Evolutionary conservation across 2,329 filamentous ascomycete genomes (phyloP).

Genomic region (Elsinoe perseae): DNA sequence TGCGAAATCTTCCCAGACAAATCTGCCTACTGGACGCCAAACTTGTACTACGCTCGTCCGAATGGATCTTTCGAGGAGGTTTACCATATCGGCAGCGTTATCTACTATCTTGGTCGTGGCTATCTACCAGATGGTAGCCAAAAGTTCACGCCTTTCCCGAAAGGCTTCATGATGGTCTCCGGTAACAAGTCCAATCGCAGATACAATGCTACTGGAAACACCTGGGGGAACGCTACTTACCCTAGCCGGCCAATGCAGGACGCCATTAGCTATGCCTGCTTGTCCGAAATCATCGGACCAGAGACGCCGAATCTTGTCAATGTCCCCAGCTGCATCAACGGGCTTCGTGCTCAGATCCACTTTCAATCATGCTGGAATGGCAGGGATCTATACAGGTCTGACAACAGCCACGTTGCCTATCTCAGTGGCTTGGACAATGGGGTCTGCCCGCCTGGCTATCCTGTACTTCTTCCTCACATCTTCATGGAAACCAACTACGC

Average conservation of each 20-base stretch:
- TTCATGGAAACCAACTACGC: conserved; percentile 37
- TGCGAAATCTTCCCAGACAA: conserved; percentile 31
- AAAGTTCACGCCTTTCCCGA: conserved; percentile 22
- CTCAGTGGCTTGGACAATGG: conserved; percentile 35
- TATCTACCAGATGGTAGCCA: conserved; percentile 12
- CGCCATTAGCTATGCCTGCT: conserved; percentile 27
- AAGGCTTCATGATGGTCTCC: conserved; percentile 25
- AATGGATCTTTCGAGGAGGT: conserved; percentile 31
- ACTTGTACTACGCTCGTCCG: conserved; percentile 29
- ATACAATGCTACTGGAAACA: conserved; percentile 26
- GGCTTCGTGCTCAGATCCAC: conserved; percentile 32
- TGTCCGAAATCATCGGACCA: conserved; percentile 19
- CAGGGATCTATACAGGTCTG: conserved; percentile 30
- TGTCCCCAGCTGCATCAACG: conserved; percentile 25
- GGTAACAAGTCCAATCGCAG: conserved; percentile 29
- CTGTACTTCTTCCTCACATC: conserved; percentile 32
- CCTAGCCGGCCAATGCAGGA: conserved; percentile 29
- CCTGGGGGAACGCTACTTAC: conserved; percentile 30
- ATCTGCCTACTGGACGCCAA: conserved; percentile 34
- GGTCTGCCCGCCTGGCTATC: conserved; percentile 34
- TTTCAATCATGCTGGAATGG: conserved; percentile 35
- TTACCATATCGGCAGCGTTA: conserved; percentile 22
- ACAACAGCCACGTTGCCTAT: conserved; percentile 38
- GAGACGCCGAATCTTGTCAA: conserved; percentile 29
- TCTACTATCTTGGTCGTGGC: conserved; percentile 27